Evolutionary conservation across 352 stramenopile species (phyloP).

Genomic region (Bremia lactucae): DNA sequence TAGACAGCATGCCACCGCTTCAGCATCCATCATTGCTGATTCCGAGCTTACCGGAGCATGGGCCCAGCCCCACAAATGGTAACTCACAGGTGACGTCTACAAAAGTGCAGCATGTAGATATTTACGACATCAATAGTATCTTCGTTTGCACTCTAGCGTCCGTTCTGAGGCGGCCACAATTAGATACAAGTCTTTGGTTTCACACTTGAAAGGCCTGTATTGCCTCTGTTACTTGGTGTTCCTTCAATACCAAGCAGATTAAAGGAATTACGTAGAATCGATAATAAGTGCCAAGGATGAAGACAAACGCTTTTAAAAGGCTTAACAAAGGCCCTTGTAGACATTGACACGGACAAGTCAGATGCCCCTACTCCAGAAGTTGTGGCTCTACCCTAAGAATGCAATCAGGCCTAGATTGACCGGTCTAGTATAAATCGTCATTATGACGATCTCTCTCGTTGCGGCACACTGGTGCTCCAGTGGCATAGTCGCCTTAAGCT

Average conservation of each 20-base stretch:
- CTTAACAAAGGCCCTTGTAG: slow-evolving; percentile 18
- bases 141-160: slow-evolving; percentile 1
- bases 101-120: slow-evolving; percentile 12
- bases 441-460: slow-evolving; percentile 89
- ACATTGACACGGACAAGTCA: slow-evolving; percentile 31
- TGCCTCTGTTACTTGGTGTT: slow-evolving; percentile 2
- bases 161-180: slow-evolving; percentile 6
- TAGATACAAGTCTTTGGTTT: too few relatives aligned
- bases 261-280: neutral
- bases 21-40: slow-evolving; percentile 1
- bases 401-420: slow-evolving; percentile 90
- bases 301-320: slow-evolving; percentile 14
- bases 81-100: too few relatives aligned
- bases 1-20: slow-evolving; percentile 1
- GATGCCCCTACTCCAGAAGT: slow-evolving; percentile 46
- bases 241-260: slow-evolving; percentile 11
- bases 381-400: slow-evolving; percentile 75
- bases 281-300: slow-evolving; percentile 57
- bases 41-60: slow-evolving; percentile 30
- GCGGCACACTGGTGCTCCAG: slow-evolving; percentile 93
- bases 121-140: neutral
- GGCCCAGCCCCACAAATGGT: slow-evolving; percentile 59
- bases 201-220: slow-evolving; percentile 16
- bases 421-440: slow-evolving; percentile 52
- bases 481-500: slow-evolving; percentile 83